These are phyloP conservation scores for Soucietia sequanensis DNA, from an alignment of 805 yeast species.

Conservation along the genomic window DNA sequence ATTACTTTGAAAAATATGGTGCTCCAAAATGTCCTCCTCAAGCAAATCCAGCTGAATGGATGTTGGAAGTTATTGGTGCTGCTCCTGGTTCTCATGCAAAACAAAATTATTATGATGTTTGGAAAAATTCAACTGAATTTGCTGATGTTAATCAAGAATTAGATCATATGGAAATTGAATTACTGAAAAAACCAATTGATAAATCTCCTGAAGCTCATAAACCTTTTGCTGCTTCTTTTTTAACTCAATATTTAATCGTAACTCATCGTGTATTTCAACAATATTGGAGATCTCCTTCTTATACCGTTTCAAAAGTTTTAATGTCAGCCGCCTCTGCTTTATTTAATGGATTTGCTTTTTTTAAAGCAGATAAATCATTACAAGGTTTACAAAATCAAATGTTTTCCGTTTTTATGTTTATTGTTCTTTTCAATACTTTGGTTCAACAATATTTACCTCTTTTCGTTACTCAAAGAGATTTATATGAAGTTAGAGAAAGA, in stretches of 20 bases:
- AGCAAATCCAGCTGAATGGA: slow-evolving; percentile 67
- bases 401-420: slow-evolving; percentile 72
- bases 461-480: slow-evolving; percentile 54
- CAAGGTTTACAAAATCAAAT: slow-evolving; percentile 59
- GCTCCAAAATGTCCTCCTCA: slow-evolving; percentile 63
- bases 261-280: slow-evolving; percentile 36
- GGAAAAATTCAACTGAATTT: slow-evolving; percentile 20
- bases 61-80: slow-evolving; percentile 27
- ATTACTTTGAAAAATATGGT: slow-evolving; percentile 66
- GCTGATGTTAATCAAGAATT: slow-evolving; percentile 12
- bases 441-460: slow-evolving; percentile 62
- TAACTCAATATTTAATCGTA: slow-evolving; percentile 21
- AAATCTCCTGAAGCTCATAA: slow-evolving; percentile 11
- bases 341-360: slow-evolving; percentile 68
- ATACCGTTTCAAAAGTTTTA: slow-evolving; percentile 51
- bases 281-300: slow-evolving; percentile 33
- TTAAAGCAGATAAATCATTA: slow-evolving; percentile 42
- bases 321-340: slow-evolving; percentile 45
- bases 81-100: slow-evolving; percentile 29
- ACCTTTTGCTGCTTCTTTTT: slow-evolving; percentile 15
- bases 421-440: slow-evolving; percentile 54
- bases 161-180: slow-evolving; percentile 17
- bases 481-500: slow-evolving; percentile 72
- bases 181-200: slow-evolving; percentile 18
- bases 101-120: slow-evolving; percentile 22